Base-by-base conservation (phyloP, 257 asterid genomes). In the Cordia subcordata region DNA sequence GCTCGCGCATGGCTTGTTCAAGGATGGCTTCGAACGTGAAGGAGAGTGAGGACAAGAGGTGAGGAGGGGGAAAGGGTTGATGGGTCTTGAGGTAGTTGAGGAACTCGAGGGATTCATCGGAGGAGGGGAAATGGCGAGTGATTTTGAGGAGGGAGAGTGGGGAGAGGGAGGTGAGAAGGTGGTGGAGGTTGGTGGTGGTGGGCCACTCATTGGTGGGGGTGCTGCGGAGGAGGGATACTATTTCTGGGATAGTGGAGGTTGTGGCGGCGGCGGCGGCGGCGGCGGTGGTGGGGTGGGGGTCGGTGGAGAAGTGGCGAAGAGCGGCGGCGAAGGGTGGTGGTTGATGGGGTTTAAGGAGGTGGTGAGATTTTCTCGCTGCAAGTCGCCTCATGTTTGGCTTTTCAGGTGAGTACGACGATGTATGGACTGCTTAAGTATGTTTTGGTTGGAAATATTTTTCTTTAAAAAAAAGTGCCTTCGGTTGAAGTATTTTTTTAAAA, bases 1-100 rank as follows among this genome's bases (percentile, higher is more conserved):
- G 58, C 39, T 75, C 87, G 54, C 81, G 87, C 71, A 62, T 45
- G 38, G 83, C 78, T 56, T 67, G 85, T 70, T 85, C 94, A 32
- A 83, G 68, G 4, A 85, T 70, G 32, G 85, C 96, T 57, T 90
- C 91, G 65, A 90, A 87, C 14, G 79, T 76, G 42, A 78, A 63
- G 64, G 97, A 74, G 38, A 72, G 64, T 10, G 79, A 61, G 8
- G 42, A 42, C 8, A 56, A 52, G 38, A 23, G 57, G 40, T 70
- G 45, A 68, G 50, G 10, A 14, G 57, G 4, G 27, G 53, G 17
- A n/a, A 45, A 58, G 8, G 22, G 45, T 49, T 27, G 60, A 55
- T 9, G 63, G 65, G 78, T 22, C 53, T 72, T 81, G 72, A 85
- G 62, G 69, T 64, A 72, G 57, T 79, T 68, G 63, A 85, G 65